A percentile compares a stretch with the other conserved stretches of the same genome.
Conservation (phyloP, 192 early-diverging fungal genomes). For the Coemansia sp. region DNA sequence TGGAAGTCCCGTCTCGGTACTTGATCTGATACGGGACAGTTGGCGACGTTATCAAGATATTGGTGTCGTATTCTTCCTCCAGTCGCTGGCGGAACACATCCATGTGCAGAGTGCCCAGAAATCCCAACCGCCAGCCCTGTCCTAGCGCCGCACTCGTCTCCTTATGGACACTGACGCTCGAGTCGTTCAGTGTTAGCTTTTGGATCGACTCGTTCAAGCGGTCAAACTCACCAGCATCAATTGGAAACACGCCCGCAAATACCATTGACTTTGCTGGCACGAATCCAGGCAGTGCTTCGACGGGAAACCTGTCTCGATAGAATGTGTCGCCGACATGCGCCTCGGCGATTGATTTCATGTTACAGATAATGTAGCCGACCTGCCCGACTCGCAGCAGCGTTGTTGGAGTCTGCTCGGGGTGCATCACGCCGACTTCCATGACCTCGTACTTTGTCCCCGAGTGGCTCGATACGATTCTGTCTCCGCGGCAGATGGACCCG, state of each 20-base stretch:
- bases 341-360: constrained; percentile 92
- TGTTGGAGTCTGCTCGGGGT: constrained; percentile 79
- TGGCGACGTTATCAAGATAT: constrained; percentile 88
- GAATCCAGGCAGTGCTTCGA: constrained; percentile 85
- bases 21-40: constrained; percentile 84
- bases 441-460: constrained; percentile 85
- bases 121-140: constrained; percentile 95
- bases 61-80: constrained; percentile 91
- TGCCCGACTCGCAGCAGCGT: constrained; percentile 61
- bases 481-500: constrained; percentile 74
- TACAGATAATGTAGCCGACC: constrained; percentile 89
- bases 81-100: constrained; percentile 95
- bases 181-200: constrained; percentile 94
- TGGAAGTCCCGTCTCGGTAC: constrained; percentile 33
- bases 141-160: constrained; percentile 85
- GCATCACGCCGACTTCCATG: constrained; percentile 91
- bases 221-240: constrained; percentile 86
- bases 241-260: constrained; percentile 92
- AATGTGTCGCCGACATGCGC: constrained; percentile 97
- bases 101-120: constrained; percentile 96
- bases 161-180: constrained; percentile 85
- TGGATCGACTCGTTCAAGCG: constrained; percentile 90
- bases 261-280: constrained; percentile 95
- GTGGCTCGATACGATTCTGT: constrained; percentile 78
- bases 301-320: constrained; percentile 65